Evolutionary conservation across 257 asterid species (phyloP).

Genomic region (Plectranthus barbatus): DNA sequence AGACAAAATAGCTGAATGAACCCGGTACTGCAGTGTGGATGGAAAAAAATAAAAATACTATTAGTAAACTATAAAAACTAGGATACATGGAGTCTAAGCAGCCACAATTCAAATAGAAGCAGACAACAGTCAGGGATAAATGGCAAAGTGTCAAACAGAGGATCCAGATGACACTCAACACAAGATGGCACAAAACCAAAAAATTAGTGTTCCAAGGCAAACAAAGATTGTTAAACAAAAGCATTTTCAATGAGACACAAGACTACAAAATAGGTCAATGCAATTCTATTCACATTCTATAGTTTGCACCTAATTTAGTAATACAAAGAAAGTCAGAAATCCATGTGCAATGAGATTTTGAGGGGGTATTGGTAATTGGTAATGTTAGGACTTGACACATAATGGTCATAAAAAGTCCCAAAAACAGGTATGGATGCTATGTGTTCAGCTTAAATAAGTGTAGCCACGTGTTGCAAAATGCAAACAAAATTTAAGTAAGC

Average conservation of each 20-base stretch:
- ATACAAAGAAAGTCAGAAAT: neutral
- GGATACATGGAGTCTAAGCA: neutral
- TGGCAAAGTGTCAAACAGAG: neutral
- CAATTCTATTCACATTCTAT: neutral
- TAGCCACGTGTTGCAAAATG: neutral
- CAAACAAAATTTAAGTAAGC: neutral
- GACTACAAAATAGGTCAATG: neutral
- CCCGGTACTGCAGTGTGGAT: neutral
- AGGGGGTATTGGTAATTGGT: neutral
- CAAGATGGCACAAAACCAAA: neutral
- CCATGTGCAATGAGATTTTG: neutral
- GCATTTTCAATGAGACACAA: neutral
- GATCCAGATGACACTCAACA: neutral
- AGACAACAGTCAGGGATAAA: neutral
- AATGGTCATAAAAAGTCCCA: neutral
- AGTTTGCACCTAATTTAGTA: neutral
- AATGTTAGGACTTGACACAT: neutral
- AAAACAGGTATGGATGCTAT: neutral
- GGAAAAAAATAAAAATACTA: neutral
- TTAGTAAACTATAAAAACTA: neutral
- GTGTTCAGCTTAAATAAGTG: neutral
- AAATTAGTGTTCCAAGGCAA: neutral
- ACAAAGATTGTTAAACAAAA: neutral
- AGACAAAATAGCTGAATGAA: neutral
- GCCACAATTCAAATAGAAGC: neutral